Conservation (phyloP, 805 yeast genomes). For the Cephaloascus fragrans region DNA sequence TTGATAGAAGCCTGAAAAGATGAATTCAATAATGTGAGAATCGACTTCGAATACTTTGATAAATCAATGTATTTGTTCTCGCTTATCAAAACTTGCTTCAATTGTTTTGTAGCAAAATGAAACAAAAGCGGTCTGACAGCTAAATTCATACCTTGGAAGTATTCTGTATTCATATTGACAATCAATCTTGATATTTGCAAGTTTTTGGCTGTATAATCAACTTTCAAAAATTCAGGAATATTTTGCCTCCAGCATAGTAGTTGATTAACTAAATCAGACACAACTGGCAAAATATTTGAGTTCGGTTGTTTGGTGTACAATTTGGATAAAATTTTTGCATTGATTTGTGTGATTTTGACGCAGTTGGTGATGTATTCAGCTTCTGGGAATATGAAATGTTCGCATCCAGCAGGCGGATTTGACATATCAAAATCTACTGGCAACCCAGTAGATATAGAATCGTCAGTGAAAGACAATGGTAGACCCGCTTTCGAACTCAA, state of each 20-base stretch:
- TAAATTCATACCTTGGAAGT: constrained; percentile 71
- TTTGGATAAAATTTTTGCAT: constrained; percentile 60
- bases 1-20: constrained; percentile 76
- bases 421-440: constrained; percentile 67
- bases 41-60: constrained; percentile 56
- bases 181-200: constrained; percentile 54
- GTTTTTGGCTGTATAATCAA: constrained; percentile 47
- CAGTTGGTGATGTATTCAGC: constrained; percentile 71
- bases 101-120: constrained; percentile 63
- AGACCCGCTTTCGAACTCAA: constrained; percentile 74
- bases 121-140: constrained; percentile 71
- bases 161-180: constrained; percentile 73
- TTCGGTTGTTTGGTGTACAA: constrained; percentile 70
- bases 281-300: constrained; percentile 64
- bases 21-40: constrained; percentile 61
- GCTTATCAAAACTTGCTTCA: constrained; percentile 35
- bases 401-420: constrained; percentile 48
- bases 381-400: constrained; percentile 65
- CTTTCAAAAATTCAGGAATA: constrained; percentile 53
- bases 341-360: constrained; percentile 70
- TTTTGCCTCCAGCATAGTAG: constrained; percentile 58
- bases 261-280: constrained; percentile 59
- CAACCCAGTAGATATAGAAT: constrained; percentile 68
- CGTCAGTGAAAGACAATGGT: constrained; percentile 71
- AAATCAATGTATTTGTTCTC: constrained; percentile 50